Evolutionary conservation across 306 rosid genomes (phyloP), one percentile per base, ranked within the genome.

Genomic region (Sicyos edulis): DNA sequence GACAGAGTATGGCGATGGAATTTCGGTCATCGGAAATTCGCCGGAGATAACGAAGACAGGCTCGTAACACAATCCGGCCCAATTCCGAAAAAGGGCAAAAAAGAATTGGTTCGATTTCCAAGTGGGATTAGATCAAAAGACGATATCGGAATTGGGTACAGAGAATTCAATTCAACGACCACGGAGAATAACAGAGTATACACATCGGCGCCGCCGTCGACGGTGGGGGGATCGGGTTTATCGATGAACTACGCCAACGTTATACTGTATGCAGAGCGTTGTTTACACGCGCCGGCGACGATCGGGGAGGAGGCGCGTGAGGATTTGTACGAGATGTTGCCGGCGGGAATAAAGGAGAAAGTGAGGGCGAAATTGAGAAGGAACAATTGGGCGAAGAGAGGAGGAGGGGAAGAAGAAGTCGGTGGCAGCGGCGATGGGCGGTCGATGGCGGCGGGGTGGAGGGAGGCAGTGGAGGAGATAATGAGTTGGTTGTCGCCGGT

Each of bases 161-260:
- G 45, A 4, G 29, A 29, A 6, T 21, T 40, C 7, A 51, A 42
- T 20, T 5, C 37, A 0, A 13, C 10, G 16, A 47, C 24, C 16
- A 76, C 65, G 10, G 62, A 3, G 58, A 83, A 59, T 7, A 83
- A 81, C 64, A 63, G 72, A 2, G 87, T 86, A 1, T 56, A 61
- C 40, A 17, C 69, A 16, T 57, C 85, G 26, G 88, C 91, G 0
- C 74, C 87, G 0, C 17, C 44, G 1, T 26, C 80, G 0, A 86
- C 96, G 1, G 87, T 88, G 2, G 96, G 96, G 0, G 96, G 88
- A 3, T 74, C 84, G 0, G 93, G 93, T 9, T 81, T 90, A 3
- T 78, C 93, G 2, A 6, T 63, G 1, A 80, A 89, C 5, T 90
- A 90, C 75, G 93, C 96, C 7, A 88, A 77, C 44, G 78, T 88